Base-by-base conservation (phyloP, 1,284 basidiomycete genomes). In the Porodaedalea pini region DNA sequence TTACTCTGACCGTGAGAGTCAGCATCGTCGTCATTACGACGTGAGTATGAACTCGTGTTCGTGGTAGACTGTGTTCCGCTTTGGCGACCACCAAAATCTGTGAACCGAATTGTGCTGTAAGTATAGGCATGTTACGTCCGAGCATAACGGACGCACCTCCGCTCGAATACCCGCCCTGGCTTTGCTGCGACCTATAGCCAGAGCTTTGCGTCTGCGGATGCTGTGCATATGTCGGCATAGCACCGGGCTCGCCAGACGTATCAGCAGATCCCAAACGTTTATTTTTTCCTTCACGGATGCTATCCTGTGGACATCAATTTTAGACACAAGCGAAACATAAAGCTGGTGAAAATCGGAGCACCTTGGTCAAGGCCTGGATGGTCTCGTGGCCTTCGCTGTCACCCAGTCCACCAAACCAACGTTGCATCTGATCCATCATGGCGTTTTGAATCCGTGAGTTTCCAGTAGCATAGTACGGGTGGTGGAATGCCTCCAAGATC, bases 401-500 rank as follows among this genome's bases (percentile, higher is more conserved):
- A 15, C 76, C 78, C 37, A 83, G 69, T 2, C 73, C 73, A n/a
- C 75, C 75, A 51, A 86, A 71, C 85, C 85, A 88, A 43, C 70
- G 71, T 62, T 81, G 69, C 73, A 88, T 71, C 53, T 74, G 73
- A 45, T 81, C 75, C 64, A 81, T 80, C 85, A 88, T 88, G 48
- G 77, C 73, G 56, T 75, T 72, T 69, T 92, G 88, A 56, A 90
- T 84, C 39, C 75, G 69, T 10, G 81, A 84, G 45, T 67, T 69
- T 1, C 80, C 79, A 34, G 70, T 75, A 39, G 80, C 79, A 67
- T 82, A 87, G 67, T 82, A 85, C 2, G 85, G 85, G 64, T 87
- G 86, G 64, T 88, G 84, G 75, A 88, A 85, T 1, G 83, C 81
- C 63, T 85, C 78, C 3, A 87, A 74, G 57, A 86, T 78, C 78